Conservation (phyloP, 371 early-diverging fungal genomes). For the Apophysomyces trapeziformis region DNA sequence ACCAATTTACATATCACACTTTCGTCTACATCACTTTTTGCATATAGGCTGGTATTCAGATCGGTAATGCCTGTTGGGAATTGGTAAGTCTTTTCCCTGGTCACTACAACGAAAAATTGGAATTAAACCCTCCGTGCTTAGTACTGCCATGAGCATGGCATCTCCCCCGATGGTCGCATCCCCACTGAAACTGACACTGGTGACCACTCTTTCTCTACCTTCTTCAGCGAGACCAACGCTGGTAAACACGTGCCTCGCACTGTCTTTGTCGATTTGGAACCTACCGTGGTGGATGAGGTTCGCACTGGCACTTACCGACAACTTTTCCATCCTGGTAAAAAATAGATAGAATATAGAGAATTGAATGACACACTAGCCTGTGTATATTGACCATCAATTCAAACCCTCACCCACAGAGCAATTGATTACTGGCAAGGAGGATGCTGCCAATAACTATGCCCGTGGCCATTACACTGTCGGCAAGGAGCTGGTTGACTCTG, state of each 20-base stretch:
- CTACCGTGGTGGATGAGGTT: slow-evolving; percentile 91
- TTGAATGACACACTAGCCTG: slow-evolving; percentile 58
- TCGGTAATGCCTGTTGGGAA: slow-evolving; percentile 99
- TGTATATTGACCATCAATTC: slow-evolving; percentile 68
- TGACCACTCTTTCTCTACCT: slow-evolving; percentile 63
- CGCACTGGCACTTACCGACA: slow-evolving; percentile 85
- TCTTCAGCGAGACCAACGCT: slow-evolving; percentile 94
- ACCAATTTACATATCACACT: background rate
- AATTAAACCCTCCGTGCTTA: slow-evolving; percentile 10
- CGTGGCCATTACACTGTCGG: slow-evolving; percentile 99
- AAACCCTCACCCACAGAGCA: slow-evolving; percentile 67
- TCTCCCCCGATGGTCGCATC: slow-evolving; percentile 89
- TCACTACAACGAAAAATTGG: slow-evolving; percentile 26
- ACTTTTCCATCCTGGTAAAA: slow-evolving; percentile 92
- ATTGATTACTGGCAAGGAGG: slow-evolving; percentile 98
- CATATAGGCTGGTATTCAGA: slow-evolving; percentile 94
- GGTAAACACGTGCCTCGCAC: slow-evolving; percentile 98
- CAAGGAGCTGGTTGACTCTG: slow-evolving; percentile 96
- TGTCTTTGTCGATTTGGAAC: slow-evolving; percentile 92
- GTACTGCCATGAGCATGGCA: slow-evolving; percentile 96
- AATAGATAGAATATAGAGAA: slow-evolving; percentile 53
- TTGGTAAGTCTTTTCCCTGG: slow-evolving; percentile 45
- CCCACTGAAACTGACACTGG: slow-evolving; percentile 50
- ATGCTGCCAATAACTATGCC: slow-evolving; percentile 99
- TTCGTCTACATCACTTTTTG: too few relatives aligned